Evolutionary conservation across 495 filamentous ascomycete species (phyloP), one percentile per base, ranked within the genome.

Genomic region (Podospora fimiseda): DNA sequence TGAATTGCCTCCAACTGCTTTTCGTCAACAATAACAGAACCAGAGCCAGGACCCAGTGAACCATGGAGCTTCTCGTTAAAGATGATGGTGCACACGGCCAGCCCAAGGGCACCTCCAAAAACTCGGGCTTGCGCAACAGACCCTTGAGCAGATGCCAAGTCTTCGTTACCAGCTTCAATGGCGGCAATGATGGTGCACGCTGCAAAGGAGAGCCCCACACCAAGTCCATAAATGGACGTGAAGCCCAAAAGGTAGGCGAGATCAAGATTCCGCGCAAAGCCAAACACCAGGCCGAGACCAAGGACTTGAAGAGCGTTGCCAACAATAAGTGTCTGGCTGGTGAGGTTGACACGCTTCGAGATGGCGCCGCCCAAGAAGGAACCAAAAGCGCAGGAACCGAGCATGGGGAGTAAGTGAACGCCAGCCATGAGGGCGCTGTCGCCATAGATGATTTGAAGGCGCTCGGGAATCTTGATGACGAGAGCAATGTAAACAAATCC

Each of bases 401-500:
- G 65, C 62, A 82, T 73, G 1, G 80, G 80, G 3, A 85, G 70
- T 22, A 89, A 64, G 24, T 81, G 71, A 14, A 84, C 62, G 14
- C 83, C 85, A 0, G 84, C 77, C 16, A 56, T 53, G 47, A 78
- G 63, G 3, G 78, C 61, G 50, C 55, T 72, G 58, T 75, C 73
- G 5, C 62, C 67, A 44, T 80, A 73, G 14, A 83, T 74, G 21
- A 82, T 68, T 51, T 85, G 80, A 27, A 84, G 79, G 41, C 79
- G 74, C 51, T 83, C 75, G 3, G 83, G 81, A 7, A 87, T 68
- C 43, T 79, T 75, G 36, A 85, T 74, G 3, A 84, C 67, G 46
- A 77, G 69, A 4, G 75, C 62, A 27, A 83, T 76, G 55, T 78
- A 84, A 5, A 78, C 66, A 42, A 79, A 82, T 9, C 83, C 83